Conservation (phyloP, 2,329 filamentous ascomycete species). For the Paraconiothyrium brasiliense region DNA sequence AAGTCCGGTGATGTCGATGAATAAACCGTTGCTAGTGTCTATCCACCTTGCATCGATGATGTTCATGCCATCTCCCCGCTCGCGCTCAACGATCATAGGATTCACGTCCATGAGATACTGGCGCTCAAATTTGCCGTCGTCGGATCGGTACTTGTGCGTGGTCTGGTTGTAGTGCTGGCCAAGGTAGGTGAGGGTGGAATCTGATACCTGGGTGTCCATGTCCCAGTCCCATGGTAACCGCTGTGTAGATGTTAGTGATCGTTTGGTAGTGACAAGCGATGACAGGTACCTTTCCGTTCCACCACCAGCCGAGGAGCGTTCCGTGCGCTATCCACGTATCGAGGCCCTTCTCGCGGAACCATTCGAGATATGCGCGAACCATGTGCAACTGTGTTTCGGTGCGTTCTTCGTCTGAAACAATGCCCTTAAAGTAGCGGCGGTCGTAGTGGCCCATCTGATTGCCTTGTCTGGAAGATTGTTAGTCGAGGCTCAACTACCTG, state of each 20-base stretch:
- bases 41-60: conserved; percentile 89
- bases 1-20: conserved; percentile 83
- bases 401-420: conserved; percentile 72
- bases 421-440: conserved; percentile 71
- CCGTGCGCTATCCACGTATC: conserved; percentile 91
- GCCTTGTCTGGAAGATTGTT: conserved; percentile 44
- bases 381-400: conserved; percentile 73
- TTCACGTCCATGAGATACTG: conserved; percentile 81
- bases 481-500: conserved; percentile 12
- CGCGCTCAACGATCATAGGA: conserved; percentile 70
- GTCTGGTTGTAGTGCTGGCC: conserved; percentile 75
- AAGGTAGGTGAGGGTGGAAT: conserved; percentile 71
- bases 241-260: conserved; percentile 47
- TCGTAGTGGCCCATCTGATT: conserved; percentile 78
- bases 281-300: conserved; percentile 71
- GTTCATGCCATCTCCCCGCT: conserved; percentile 74
- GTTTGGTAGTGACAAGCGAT: neutral
- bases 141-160: conserved; percentile 56
- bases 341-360: conserved; percentile 69
- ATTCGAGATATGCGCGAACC: conserved; percentile 76
- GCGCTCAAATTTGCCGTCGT: conserved; percentile 52
- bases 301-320: conserved; percentile 88
- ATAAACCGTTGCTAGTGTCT: conserved; percentile 77
- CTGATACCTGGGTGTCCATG: conserved; percentile 80
- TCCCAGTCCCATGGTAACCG: conserved; percentile 88